Base-by-base conservation (phyloP, 495 filamentous ascomycete genomes). In the Amphirosellinia nigrospora region DNA sequence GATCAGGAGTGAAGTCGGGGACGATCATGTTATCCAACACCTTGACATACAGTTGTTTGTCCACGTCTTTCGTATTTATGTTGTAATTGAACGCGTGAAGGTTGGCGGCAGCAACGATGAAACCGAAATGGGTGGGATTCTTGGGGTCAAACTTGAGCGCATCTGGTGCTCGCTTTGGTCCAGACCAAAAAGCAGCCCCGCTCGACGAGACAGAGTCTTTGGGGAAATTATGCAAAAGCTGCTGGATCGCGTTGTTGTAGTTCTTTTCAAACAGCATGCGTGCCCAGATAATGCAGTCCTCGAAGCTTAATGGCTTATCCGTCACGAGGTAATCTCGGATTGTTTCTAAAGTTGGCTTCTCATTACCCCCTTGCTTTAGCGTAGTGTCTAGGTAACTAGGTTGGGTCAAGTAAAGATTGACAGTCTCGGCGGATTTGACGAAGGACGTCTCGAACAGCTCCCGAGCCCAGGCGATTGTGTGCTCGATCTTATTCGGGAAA, bases 401-500 rank as follows among this genome's bases (percentile, higher is more conserved):
- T 79, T 98, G 92, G 7, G 90, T 91, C 48, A 98, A 87, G 74
- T 99, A 99, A 67, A 96, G 88, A 79, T 99, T 99, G 73, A 95
- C 94, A 19, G 94, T 90, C 82, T 99, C 96, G 21, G 95, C 92
- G 16, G 94, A 93, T 65, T 94, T 94, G 69, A 96, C 93, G 73
- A 97, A 99, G 68, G 91, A 94, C 23, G 89, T 89, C 79, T 97
- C 93, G 84, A 99, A 99, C 26, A 97, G 84, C 75, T 98, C 96
- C 55, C 95, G 89, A 32, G 94, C 92, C 96, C 96, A 99, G 26
- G 96, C 96, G 79, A 99, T 99, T 6, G 96, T 99, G 77, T 99
- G 96, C 82, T 99, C 93, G 77, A 99, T 99, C 76, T 90, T 91
- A 84, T 99, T 99, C 66, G 96, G 96, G 86, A 99, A 99, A 84